Evolutionary conservation across 2,329 filamentous ascomycete genomes (phyloP).

Genomic region (Fragosphaeria purpurea): DNA sequence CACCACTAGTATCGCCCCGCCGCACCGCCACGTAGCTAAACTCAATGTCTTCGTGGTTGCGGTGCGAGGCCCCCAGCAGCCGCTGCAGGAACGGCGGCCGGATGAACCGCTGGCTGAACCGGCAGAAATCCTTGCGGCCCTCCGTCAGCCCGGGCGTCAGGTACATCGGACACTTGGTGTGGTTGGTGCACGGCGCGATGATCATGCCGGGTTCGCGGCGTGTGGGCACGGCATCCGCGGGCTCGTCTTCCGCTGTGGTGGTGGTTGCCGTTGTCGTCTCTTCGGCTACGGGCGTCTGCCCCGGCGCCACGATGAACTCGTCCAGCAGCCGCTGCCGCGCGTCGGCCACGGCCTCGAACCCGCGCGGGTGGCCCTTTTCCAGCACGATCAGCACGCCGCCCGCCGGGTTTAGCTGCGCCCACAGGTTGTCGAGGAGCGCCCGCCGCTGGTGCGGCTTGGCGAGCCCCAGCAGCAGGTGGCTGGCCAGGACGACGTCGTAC

Average conservation of each 20-base stretch:
- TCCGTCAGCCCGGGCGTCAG: conserved; percentile 54
- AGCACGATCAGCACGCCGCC: conserved; percentile 80
- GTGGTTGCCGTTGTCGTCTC: not conserved
- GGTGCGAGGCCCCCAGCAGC: conserved; percentile 56
- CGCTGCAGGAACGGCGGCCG: conserved; percentile 73
- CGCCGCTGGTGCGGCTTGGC: conserved; percentile 69
- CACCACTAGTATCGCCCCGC: too few relatives aligned
- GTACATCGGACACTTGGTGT: conserved; percentile 84
- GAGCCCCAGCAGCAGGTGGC: conserved; percentile 69
- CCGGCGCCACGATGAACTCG: conserved; percentile 59
- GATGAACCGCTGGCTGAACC: conserved; percentile 81
- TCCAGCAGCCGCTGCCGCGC: conserved; percentile 71
- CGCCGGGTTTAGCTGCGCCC: conserved; percentile 72
- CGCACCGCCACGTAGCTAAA: conserved; percentile 86
- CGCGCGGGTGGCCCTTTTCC: conserved; percentile 83
- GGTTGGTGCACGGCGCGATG: conserved; percentile 76
- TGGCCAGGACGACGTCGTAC: conserved; percentile 84
- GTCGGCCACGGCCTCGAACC: conserved; percentile 84
- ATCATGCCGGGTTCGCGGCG: conserved; percentile 51
- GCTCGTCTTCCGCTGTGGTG: not conserved
- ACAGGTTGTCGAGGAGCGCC: conserved; percentile 75
- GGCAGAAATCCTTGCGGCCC: conserved; percentile 82
- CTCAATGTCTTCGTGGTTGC: conserved; percentile 81
- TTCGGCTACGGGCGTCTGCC: conserved; percentile 10
- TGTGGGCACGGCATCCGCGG: conserved; percentile 8